Percentiles rank a stretch among this genome's conserved stretches.
Conservation (phyloP, 441 rosid genomes). For the Daphne laureola region DNA sequence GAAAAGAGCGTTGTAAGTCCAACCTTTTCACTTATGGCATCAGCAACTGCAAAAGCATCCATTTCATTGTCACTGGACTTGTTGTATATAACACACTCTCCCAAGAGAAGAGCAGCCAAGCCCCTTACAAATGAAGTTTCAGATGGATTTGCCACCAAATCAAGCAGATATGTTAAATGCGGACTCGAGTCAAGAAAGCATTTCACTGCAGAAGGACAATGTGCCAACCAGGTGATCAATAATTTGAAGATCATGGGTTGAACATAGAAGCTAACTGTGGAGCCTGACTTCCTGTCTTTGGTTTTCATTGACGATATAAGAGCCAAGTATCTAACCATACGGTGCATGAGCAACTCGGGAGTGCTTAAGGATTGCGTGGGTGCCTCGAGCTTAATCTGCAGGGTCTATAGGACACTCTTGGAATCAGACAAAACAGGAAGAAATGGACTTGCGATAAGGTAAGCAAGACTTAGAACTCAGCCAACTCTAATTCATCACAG, state of each 20-base stretch:
- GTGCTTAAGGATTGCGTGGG: constrained; percentile 60
- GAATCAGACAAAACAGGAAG: constrained; percentile 13
- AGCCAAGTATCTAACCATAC: constrained; percentile 77
- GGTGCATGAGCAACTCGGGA: constrained; percentile 76
- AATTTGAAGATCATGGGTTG: constrained; percentile 70
- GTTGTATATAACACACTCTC: constrained; percentile 70
- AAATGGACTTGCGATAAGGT: background rate
- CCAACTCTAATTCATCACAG: no score
- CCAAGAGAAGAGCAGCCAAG: constrained; percentile 69
- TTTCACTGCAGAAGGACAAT: constrained; percentile 65
- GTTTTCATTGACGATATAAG: constrained; percentile 62
- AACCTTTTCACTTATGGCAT: constrained; percentile 66
- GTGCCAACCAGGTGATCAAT: constrained; percentile 75
- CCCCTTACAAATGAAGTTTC: constrained; percentile 60
- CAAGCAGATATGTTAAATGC: constrained; percentile 67
- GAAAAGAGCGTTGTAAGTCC: constrained; percentile 68
- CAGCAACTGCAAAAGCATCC: constrained; percentile 68
- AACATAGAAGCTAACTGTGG: constrained; percentile 31
- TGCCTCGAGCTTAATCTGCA: constrained; percentile 67
- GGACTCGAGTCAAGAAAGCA: constrained; percentile 82
- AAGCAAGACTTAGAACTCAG: no score
- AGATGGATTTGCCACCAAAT: constrained; percentile 54
- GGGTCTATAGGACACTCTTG: constrained; percentile 37
- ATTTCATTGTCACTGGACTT: constrained; percentile 59
- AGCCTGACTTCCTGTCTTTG: constrained; percentile 53